Evolutionary conservation across 1,284 basidiomycete genomes (phyloP), one percentile per base, ranked within the genome.

Genomic region (Sporisorium reilianum): DNA sequence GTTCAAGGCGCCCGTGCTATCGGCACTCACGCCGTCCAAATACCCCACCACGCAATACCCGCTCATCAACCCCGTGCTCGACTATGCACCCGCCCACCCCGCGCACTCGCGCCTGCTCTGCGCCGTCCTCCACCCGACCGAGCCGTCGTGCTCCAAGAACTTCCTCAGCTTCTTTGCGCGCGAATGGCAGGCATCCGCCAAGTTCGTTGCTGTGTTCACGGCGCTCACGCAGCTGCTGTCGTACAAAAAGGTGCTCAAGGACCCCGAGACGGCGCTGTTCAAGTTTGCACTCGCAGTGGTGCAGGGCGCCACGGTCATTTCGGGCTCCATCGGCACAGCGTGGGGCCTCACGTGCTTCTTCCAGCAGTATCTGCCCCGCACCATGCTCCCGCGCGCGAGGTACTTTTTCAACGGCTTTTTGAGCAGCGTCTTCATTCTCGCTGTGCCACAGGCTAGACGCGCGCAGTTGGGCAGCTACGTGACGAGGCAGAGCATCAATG

Each of bases 271-370:
- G 20, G 74, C 78, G 20, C 55, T 82, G 10, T 80, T 82, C 73
- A 54, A 55, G 22, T 80, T 77, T 41, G 67, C 46, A 3, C 50
- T 77, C 22, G 65, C 77, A 5, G 66, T 76, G 8, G 45, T 77
- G 2, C 80, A 82, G 53, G 80, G 79, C n/a, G 80, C 80, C 0
- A 81, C 80, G 11, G 69, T 82, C 23, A 80, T 82, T 34, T 73
- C 63, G 7, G 80, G 80, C 4, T 58, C 52, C 20, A 80, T 82
- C 40, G 76, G 79, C 3, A 75, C 79, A 4, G 78, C 78, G 0
- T 82, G 80, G 80, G 80, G 68, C 9, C 36, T 80, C 1, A 76
- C 64, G 5, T 82, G 80, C 56, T 67, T 80, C 32, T 80, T 77
- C 61, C 80, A 82, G 46, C 73, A 80, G 18, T 81, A 76, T 22